A percentile compares a stretch with the other conserved stretches of the same genome.
phyloP scores from a whole-genome alignment of 371 early-diverging fungal species.

The Mortierella polycephala region DNA sequence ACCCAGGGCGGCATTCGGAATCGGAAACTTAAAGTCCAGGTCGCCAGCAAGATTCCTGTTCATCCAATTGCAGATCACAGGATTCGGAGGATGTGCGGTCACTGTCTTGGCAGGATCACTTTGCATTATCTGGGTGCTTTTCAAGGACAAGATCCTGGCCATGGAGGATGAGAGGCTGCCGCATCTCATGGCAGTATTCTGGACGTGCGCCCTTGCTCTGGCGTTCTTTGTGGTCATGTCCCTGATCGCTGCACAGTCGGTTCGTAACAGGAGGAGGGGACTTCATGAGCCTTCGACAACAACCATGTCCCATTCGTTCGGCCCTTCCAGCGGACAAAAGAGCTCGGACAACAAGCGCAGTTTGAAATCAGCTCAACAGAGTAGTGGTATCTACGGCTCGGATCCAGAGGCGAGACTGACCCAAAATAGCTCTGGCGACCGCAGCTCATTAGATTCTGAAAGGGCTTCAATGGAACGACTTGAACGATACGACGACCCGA shows the following conservation, averaged over 20 bases:
- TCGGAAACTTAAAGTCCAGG: constrained; percentile 45
- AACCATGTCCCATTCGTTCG: background rate
- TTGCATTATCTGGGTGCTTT: constrained; percentile 46
- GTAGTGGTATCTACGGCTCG: no score
- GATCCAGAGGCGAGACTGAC: no score
- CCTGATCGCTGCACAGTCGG: constrained; percentile 36
- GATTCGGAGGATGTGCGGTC: constrained; percentile 49
- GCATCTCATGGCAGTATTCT: constrained; percentile 36
- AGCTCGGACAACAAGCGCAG: background rate
- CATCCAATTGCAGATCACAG: constrained; percentile 51
- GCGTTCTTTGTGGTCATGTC: constrained; percentile 30
- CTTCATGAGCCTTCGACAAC: background rate
- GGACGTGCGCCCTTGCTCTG: constrained; percentile 50
- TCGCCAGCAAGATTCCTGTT: constrained; percentile 51
- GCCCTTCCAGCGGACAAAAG: background rate
- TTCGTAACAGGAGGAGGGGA: constrained; percentile 35
- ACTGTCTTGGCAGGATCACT: constrained; percentile 39
- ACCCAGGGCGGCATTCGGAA: constrained; percentile 46
- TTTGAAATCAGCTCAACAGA: background rate
- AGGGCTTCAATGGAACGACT: no score
- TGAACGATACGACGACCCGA: no score
- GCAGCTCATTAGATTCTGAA: no score
- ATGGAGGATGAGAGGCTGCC: constrained; percentile 29
- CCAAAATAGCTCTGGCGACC: no score
- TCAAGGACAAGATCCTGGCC: constrained; percentile 25